Percentiles rank a stretch among this genome's conserved stretches.
phyloP scores from a whole-genome alignment of 2,329 filamentous ascomycete species.

The Chaetothyriales sp. region DNA sequence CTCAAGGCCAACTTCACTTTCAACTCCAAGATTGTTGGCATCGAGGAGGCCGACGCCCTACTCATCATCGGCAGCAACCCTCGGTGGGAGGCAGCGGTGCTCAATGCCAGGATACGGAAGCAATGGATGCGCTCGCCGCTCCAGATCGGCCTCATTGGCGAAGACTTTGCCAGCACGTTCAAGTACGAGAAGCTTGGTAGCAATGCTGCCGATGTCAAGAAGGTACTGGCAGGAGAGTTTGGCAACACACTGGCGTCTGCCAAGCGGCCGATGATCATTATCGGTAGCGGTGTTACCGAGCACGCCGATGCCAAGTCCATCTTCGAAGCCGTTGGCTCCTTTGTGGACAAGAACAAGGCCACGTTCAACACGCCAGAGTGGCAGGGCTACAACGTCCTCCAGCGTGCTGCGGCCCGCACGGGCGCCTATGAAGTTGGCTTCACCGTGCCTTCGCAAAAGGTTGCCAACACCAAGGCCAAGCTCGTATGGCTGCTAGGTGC shows the following conservation, averaged over 20 bases:
- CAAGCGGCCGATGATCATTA: slow-evolving; percentile 89
- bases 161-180: slow-evolving; percentile 85
- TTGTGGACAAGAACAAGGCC: slow-evolving; percentile 81
- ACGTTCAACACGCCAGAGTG: slow-evolving; percentile 83
- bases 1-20: slow-evolving; percentile 90
- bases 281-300: slow-evolving; percentile 83
- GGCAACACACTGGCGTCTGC: slow-evolving; percentile 82
- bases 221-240: slow-evolving; percentile 69
- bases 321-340: slow-evolving; percentile 77
- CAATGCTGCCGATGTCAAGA: slow-evolving; percentile 66
- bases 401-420: slow-evolving; percentile 78
- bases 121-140: slow-evolving; percentile 94
- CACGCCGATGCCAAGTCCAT: slow-evolving; percentile 82
- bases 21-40: slow-evolving; percentile 86
- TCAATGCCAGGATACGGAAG: slow-evolving; percentile 94
- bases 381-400: slow-evolving; percentile 95
- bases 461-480: slow-evolving; percentile 77
- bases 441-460: slow-evolving; percentile 64
- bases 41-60: slow-evolving; percentile 85
- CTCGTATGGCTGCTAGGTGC: slow-evolving; percentile 94
- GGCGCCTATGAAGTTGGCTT: slow-evolving; percentile 96
- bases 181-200: slow-evolving; percentile 82
- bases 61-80: slow-evolving; percentile 91
- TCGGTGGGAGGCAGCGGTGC: slow-evolving; percentile 80
- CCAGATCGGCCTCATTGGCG: slow-evolving; percentile 79